Conservation (phyloP, 495 filamentous ascomycete species). For the Hypomontagnella monticulosa region DNA sequence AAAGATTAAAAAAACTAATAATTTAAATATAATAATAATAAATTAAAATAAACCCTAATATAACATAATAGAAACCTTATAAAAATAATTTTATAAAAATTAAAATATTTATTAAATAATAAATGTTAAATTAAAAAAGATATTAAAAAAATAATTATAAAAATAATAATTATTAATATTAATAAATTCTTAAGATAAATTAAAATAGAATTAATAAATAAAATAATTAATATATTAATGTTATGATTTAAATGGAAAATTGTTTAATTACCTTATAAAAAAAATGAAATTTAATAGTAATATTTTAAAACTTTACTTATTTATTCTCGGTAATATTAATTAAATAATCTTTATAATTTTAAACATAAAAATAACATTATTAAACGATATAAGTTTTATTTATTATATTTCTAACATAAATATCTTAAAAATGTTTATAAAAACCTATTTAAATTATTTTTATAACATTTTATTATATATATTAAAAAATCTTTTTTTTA, state of each 20-base stretch:
- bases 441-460: too few species aligned
- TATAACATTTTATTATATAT: too few species aligned
- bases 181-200: background rate
- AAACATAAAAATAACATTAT: background rate
- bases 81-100: background rate
- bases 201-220: background rate
- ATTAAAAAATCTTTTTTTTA: too few species aligned
- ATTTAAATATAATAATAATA: too few species aligned
- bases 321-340: background rate
- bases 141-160: background rate
- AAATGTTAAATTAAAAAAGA: too few species aligned
- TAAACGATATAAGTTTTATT: background rate
- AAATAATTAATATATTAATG: background rate
- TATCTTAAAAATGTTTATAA: too few species aligned
- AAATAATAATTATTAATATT: background rate
- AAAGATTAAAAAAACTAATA: too few species aligned
- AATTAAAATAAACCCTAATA: background rate
- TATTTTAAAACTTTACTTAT: background rate
- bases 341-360: background rate
- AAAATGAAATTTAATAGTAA: background rate
- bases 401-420: too few species aligned
- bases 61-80: background rate
- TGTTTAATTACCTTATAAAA: background rate
- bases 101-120: background rate
- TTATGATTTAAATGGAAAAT: too few species aligned